phyloP scores from a whole-genome alignment of 225 moss, liverwort and hornwort genomes.

The Marchantia paleacea region DNA sequence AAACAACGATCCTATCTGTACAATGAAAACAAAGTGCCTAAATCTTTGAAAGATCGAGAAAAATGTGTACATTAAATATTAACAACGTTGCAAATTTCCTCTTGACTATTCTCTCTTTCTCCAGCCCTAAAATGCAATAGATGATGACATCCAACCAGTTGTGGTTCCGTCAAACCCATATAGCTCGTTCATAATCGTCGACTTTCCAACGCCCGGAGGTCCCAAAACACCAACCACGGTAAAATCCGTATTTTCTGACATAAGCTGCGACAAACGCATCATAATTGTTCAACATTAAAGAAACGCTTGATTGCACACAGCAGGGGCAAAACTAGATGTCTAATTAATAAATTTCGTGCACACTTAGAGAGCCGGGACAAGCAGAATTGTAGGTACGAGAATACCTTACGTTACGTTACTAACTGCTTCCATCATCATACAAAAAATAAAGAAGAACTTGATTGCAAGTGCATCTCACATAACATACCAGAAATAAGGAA shows the following conservation, averaged over 20 bases:
- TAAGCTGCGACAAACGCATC: conserved; percentile 52
- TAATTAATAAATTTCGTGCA: too few species aligned
- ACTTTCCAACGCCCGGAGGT: conserved; percentile 86
- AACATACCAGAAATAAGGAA: not conserved
- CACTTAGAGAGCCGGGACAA: too few species aligned
- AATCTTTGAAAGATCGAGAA: not conserved
- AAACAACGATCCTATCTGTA: not conserved
- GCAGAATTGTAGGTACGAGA: too few species aligned
- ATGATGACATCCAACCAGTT: conserved; percentile 44
- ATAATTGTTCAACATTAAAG: not conserved
- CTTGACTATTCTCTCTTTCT: not conserved
- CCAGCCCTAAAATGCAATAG: conserved; percentile 1
- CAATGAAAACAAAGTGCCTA: not conserved
- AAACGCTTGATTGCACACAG: not conserved
- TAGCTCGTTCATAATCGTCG: conserved; percentile 85
- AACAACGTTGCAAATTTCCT: too few species aligned
- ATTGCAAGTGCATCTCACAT: too few species aligned
- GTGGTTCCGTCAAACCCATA: conserved; percentile 73
- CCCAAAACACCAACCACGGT: conserved; percentile 90
- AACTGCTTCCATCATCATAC: too few species aligned
- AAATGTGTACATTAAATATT: too few species aligned
- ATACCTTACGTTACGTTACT: too few species aligned
- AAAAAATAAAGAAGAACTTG: too few species aligned
- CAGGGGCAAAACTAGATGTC: not conserved
- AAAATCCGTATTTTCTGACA: conserved; percentile 93